Conservation (phyloP, 257 asterid species). For the Solanum gracilifrons region DNA sequence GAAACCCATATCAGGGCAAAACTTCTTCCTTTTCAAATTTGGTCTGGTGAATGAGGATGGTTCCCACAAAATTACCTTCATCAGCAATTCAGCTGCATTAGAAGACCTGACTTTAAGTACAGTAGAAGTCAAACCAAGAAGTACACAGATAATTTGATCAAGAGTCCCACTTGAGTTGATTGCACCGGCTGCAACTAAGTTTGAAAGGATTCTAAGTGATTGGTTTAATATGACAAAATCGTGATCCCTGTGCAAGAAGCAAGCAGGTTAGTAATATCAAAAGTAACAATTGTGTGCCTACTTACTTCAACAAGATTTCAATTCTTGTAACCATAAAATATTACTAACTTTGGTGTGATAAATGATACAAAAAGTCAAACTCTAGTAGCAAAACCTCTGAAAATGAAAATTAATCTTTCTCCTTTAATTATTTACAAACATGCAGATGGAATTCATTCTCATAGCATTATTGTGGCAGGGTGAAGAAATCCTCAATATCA, state of each 20-base stretch:
- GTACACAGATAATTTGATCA: conserved; percentile 59
- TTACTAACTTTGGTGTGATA: background rate
- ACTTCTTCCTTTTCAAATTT: background rate
- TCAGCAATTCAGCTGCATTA: conserved; percentile 65
- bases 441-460: background rate
- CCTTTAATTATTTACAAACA: background rate
- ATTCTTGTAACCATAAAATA: background rate
- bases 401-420: background rate
- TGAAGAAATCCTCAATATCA: background rate
- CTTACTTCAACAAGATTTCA: background rate
- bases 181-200: conserved; percentile 75
- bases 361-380: background rate
- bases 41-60: background rate
- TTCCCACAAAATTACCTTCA: conserved; percentile 47
- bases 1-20: background rate
- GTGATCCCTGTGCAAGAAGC: conserved; percentile 46
- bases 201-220: conserved; percentile 74
- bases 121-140: conserved; percentile 54
- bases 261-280: background rate
- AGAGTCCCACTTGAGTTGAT: conserved; percentile 53
- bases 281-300: background rate
- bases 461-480: background rate
- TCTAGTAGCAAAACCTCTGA: background rate
- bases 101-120: conserved; percentile 31
- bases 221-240: conserved; percentile 54